Base-by-base conservation (phyloP, 2,329 filamentous ascomycete species). In the Exophiala sideris region DNA sequence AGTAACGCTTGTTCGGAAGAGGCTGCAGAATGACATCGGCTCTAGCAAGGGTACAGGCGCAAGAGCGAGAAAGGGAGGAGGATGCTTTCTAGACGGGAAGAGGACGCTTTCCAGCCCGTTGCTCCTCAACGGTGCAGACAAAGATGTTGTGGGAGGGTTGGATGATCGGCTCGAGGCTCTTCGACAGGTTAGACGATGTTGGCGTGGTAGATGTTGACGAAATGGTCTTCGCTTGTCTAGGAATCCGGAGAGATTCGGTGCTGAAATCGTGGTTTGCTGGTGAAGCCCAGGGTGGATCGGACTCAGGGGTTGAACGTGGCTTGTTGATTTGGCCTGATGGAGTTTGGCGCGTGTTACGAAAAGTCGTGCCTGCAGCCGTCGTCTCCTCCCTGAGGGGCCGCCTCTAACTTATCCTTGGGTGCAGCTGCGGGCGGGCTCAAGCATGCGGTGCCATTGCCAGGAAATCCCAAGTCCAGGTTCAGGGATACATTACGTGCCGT, bases 11-110 rank as follows among this genome's bases (percentile, higher is more conserved):
- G 33, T 18, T 44, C 56, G 33, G 48, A 48, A 54, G 50, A 45
- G 55, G 55, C 48, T 54, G 55, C 38, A 32, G 35, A 34, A 33
- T 47, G 45, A 50, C 48, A 51, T 48, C 18, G 42, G 50, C 21
- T 12, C 38, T 9, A 20, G 44, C 56, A 48, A 35, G 52, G 56
- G 44, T 50, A 45, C 42, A 39, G 16, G 34, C 12, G 34, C 32
- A 40, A 32, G 34, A 45, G 11, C 34, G 48, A 54, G 49, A 29
- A 45, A 50, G 32, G 47, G 44, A 51, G 18, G 32, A 47, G 34
- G 9, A 44, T 38, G 35, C 24, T 29, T 29, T 29, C 24, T 29
- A 5, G 24, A 29, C 24, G 7, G 24, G 24, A 29, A 29, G 24
- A 29, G 24, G 24, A 29, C 24, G 24, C 24, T 29, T 29, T 29